Evolutionary conservation across 805 yeast species (phyloP).

Genomic region (Yarrowia hollandica): DNA sequence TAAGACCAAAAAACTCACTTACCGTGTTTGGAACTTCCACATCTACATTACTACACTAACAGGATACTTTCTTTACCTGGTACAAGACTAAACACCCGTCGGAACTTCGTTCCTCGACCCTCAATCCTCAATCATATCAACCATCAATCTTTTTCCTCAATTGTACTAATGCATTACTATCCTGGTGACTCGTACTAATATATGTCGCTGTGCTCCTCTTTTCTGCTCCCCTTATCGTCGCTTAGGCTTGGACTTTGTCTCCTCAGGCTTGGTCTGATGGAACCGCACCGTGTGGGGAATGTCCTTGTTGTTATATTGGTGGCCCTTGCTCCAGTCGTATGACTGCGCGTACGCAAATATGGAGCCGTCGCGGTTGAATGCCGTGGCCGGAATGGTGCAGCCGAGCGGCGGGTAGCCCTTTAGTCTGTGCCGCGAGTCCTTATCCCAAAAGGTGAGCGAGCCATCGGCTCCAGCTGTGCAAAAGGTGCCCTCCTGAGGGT

Average conservation of each 20-base stretch:
- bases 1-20: no score
- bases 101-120: no score
- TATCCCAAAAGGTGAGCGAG: constrained; percentile 92
- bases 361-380: constrained; percentile 79
- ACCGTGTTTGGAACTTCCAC: no score
- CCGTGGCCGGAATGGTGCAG: constrained; percentile 68
- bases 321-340: constrained; percentile 91
- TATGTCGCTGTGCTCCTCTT: no score
- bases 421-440: constrained; percentile 83
- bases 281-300: constrained; percentile 74
- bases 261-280: constrained; percentile 84
- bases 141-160: no score
- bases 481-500: constrained; percentile 87
- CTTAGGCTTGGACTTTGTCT: constrained; percentile 53
- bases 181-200: not conserved
- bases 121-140: no score
- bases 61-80: no score
- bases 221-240: constrained; percentile 16
- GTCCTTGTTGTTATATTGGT: constrained; percentile 71
- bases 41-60: no score
- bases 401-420: constrained; percentile 65
- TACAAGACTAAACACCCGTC: no score
- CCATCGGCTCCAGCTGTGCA: constrained; percentile 96
- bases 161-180: not conserved
- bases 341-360: constrained; percentile 89